phyloP scores from a whole-genome alignment of 805 yeast genomes.

The Danielia oregonensis region DNA sequence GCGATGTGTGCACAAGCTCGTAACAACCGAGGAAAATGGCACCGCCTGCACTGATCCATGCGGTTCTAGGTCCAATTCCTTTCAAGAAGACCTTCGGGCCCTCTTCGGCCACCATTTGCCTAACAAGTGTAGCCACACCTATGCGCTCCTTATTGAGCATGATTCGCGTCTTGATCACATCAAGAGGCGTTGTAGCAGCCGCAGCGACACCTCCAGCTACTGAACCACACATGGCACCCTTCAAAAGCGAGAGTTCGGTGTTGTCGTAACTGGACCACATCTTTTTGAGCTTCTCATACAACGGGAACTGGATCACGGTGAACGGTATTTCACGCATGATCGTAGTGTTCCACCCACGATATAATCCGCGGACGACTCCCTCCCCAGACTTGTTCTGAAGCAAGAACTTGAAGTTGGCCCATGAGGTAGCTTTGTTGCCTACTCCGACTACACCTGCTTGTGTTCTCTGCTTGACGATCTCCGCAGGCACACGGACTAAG shows the following conservation, averaged over 20 bases:
- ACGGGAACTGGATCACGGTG: conserved; percentile 92
- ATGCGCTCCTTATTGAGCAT: conserved; percentile 64
- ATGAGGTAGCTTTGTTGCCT: conserved; percentile 50
- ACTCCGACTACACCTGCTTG: conserved; percentile 49
- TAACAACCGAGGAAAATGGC: conserved; percentile 95
- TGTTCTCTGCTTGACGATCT: conserved; percentile 91
- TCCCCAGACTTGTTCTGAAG: conserved; percentile 68
- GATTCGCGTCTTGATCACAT: conserved; percentile 75
- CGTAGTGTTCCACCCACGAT: conserved; percentile 92
- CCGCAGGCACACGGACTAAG: conserved; percentile 92
- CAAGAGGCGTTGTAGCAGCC: conserved; percentile 76
- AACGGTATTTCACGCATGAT: conserved; percentile 95
- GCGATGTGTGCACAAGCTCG: conserved; percentile 64
- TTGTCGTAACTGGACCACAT: conserved; percentile 45
- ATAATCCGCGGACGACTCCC: conserved; percentile 72
- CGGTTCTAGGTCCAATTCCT: conserved; percentile 93
- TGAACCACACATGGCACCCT: conserved; percentile 83
- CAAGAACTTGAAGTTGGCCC: conserved; percentile 61
- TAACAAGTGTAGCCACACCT: conserved; percentile 45
- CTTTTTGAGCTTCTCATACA: conserved; percentile 78
- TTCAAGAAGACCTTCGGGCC: conserved; percentile 68
- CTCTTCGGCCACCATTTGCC: conserved; percentile 60
- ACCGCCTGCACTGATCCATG: conserved; percentile 99
- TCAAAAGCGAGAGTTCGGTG: conserved; percentile 52
- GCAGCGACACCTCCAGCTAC: conserved; percentile 82